Base-by-base conservation (phyloP, 352 stramenopile species). In the Globisporangium cederbergense region DNA sequence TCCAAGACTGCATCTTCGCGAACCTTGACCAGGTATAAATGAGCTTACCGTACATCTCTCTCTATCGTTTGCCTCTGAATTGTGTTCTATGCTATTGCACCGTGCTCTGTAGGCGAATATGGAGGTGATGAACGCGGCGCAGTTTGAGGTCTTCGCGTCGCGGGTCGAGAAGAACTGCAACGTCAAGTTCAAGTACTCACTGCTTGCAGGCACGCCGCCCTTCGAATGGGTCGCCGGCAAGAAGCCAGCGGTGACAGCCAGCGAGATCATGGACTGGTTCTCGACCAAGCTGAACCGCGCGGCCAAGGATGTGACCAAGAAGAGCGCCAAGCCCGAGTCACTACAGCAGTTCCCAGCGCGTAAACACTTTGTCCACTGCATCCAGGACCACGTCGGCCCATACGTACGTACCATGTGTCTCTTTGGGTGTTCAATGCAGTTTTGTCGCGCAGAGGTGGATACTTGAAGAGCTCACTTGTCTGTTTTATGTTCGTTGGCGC, bases 151-250 rank as follows among this genome's bases (percentile, higher is more conserved):
- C n/a, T 59, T 78, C 50, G 43, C 40, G 5, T 40, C 32, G 25
- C 47, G 63, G 16, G 62, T 83, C 52, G 54, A 83, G 36, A 32
- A 30, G 7, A 65, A 63, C 52, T 85, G 77, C 73, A 77, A 78
- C 65, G 60, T 86, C 67, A 79, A 77, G 65, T 76, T 86, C 57
- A 72, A 73, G 57, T 86, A 86, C 66, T 81, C 74, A 46, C 34
- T 82, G 4, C 71, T 77, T 25, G 70, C 72, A 10, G 74, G 74
- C 1, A 58, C 67, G 3, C 68, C 75, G 36, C 71, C 77, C 14
- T 86, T 81, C 47, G 77, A 86, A 32, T 68, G 74, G 58, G 57
- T 85, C 36, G 49, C 72, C 28, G 67, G 70, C 46, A 60, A 69
- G 20, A 53, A 66, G 20, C 20, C 62, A 5, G 68, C 63, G 0